Evolutionary conservation across 495 filamentous ascomycete genomes (phyloP), one percentile per base, ranked within the genome.

Genomic region (Daldinia vernicosa): DNA sequence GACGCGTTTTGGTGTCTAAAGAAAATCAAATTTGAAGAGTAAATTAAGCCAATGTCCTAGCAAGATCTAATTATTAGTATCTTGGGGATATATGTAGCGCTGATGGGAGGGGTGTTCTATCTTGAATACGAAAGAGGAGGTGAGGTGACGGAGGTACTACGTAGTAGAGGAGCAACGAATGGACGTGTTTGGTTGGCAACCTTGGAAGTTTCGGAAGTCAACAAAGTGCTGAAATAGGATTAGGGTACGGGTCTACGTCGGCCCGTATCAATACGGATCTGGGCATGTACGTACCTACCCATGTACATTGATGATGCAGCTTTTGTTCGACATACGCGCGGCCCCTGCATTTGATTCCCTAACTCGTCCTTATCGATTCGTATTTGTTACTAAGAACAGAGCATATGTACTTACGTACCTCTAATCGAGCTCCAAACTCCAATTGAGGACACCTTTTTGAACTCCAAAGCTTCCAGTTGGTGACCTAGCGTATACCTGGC

Each of bases 361-460:
- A 47, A 28, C 6, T 19, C 4, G 11, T 19, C 17, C 27, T 39
- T 40, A 33, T 39, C 35, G 32, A 33, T 58, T 39, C 11, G 17
- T 3, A 39, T n/a, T 19, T 32, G 9, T 33, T n/a, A n/a, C n/a
- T n/a, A n/a, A n/a, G 30, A 15, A 30, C 15, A 19, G 40, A 19
- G 40, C 17, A 6, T 8, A 33, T 11, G 32, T 11, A 45, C 8
- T 11, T 43, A 28, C 22, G 14, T 11, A 39, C 17, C 27, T 26
- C n/a, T n/a, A n/a, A 12, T 4, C 50, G 43, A 59, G 64, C 60
- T 68, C 32, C 71, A 56, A 63, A 63, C 15, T 60, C 52, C 71
- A 62, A 72, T 69, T 77, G 69, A 79, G 77, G 77, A 74, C 77
- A 79, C 77, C 67, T 77, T 76, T 73, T 67, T 56, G 57, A 70